phyloP scores from a whole-genome alignment of 2,329 filamentous ascomycete species.

The Pseudogymnoascus sp. region DNA sequence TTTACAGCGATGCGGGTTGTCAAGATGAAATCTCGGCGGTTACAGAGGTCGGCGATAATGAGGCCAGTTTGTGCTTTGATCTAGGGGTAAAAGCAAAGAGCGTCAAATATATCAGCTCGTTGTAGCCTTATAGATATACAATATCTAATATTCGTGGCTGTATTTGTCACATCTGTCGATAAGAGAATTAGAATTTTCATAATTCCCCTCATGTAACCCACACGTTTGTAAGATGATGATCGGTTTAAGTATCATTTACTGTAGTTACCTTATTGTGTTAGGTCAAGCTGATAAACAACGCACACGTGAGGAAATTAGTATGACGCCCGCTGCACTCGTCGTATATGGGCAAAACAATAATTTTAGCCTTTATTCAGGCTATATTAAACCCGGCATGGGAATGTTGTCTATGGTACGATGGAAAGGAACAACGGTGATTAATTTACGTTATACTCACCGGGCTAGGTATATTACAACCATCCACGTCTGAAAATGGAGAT shows the following conservation, averaged over 20 bases:
- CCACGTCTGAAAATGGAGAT: background rate
- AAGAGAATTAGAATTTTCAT: background rate
- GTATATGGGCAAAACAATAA: background rate
- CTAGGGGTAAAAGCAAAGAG: background rate
- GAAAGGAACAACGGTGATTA: background rate
- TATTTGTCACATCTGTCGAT: background rate
- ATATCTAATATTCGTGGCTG: background rate
- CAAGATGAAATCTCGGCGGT: background rate
- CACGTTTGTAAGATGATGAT: background rate
- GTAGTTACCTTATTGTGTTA: too few relatives aligned
- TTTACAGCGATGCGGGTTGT: background rate
- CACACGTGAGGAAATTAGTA: background rate
- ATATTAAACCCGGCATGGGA: background rate
- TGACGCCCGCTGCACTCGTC: background rate
- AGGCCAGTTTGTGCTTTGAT: background rate
- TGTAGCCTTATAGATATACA: background rate
- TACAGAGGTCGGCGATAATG: background rate
- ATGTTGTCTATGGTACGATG: background rate
- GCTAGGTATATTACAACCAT: background rate
- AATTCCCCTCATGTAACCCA: background rate
- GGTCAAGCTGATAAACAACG: too few relatives aligned
- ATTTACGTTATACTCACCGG: background rate
- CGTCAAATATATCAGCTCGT: background rate
- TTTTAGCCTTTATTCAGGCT: background rate
- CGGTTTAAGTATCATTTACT: background rate